Conservation (phyloP, 2,329 filamentous ascomycete genomes). For the Aureobasidium sp. region DNA sequence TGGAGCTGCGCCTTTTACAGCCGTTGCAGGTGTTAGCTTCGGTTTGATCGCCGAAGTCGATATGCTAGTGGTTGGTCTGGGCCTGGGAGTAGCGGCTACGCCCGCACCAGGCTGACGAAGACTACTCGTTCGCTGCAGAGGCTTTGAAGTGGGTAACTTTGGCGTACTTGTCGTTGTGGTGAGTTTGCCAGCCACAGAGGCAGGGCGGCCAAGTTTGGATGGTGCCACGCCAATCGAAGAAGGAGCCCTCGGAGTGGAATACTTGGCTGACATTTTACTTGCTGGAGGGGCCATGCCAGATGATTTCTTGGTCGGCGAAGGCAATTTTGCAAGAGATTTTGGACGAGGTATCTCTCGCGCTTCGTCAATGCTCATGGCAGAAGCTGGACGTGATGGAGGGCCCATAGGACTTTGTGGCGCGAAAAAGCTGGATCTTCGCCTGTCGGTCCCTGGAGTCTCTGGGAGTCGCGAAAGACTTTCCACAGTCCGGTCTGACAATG, state of each 20-base stretch:
- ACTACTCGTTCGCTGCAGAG: slow-evolving; percentile 9
- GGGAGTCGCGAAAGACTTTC: slow-evolving; percentile 75
- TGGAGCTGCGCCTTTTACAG: neutral
- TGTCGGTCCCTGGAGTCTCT: slow-evolving; percentile 64
- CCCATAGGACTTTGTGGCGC: slow-evolving; percentile 54
- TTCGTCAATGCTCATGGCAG: slow-evolving; percentile 50
- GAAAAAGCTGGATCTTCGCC: slow-evolving; percentile 67
- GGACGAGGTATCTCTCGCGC: slow-evolving; percentile 36
- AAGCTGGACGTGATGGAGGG: slow-evolving; percentile 56
- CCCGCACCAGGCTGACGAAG: slow-evolving; percentile 1
- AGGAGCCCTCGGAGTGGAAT: neutral
- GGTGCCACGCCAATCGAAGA: neutral
- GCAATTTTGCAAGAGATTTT: slow-evolving; percentile 22
- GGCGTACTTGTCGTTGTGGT: neutral
- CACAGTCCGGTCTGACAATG: slow-evolving; percentile 75
- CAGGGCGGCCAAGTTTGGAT: neutral
- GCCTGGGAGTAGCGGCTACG: neutral
- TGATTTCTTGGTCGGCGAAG: slow-evolving; percentile 31
- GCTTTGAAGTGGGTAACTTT: slow-evolving; percentile 22
- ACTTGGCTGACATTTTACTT: neutral
- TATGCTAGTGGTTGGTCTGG: neutral
- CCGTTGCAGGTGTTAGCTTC: slow-evolving; percentile 3
- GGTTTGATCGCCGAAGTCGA: slow-evolving; percentile 5
- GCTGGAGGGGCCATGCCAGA: slow-evolving; percentile 30
- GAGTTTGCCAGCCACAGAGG: slow-evolving; percentile 6